phyloP scores from a whole-genome alignment of 1,284 basidiomycete species.

The Trichosporon inkin region DNA sequence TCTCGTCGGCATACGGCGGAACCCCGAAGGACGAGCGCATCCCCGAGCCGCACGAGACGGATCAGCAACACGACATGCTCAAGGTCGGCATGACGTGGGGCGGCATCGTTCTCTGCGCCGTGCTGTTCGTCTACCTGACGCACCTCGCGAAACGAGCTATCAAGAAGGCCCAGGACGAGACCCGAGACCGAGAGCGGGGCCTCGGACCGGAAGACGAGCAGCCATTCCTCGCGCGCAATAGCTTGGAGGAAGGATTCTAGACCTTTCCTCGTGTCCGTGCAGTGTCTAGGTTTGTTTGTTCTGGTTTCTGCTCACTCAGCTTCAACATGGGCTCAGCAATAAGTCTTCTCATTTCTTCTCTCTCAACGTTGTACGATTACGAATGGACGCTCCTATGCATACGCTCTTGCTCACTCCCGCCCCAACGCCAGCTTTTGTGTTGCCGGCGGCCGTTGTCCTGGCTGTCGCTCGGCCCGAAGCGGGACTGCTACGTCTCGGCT shows the following conservation, averaged over 20 bases:
- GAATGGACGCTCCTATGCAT: no score
- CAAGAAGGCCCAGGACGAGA: slow-evolving; percentile 35
- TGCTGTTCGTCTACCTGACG: slow-evolving; percentile 54
- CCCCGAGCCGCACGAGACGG: slow-evolving; percentile 9
- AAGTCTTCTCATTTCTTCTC: background rate
- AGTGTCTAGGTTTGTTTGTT: background rate
- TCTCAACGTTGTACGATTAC: background rate
- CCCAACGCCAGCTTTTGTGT: no score
- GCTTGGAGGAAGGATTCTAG: slow-evolving; percentile 7
- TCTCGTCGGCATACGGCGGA: slow-evolving; percentile 26
- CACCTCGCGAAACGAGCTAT: slow-evolving; percentile 51
- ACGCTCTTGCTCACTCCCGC: no score
- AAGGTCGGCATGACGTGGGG: slow-evolving; percentile 40
- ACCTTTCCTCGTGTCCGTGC: background rate
- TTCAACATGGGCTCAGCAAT: background rate
- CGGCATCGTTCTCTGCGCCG: slow-evolving; percentile 49
- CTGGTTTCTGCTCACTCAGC: background rate
- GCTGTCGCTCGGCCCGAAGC: no score
- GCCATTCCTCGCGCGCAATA: slow-evolving; percentile 18
- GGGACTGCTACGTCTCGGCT: no score
- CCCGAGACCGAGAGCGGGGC: slow-evolving; percentile 12
- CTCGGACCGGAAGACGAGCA: slow-evolving; percentile 21
- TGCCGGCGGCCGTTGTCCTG: no score
- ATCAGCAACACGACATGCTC: slow-evolving; percentile 28
- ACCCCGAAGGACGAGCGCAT: background rate